Evolutionary conservation across 257 asterid genomes (phyloP).

Genomic region (Ilex asprella): DNA sequence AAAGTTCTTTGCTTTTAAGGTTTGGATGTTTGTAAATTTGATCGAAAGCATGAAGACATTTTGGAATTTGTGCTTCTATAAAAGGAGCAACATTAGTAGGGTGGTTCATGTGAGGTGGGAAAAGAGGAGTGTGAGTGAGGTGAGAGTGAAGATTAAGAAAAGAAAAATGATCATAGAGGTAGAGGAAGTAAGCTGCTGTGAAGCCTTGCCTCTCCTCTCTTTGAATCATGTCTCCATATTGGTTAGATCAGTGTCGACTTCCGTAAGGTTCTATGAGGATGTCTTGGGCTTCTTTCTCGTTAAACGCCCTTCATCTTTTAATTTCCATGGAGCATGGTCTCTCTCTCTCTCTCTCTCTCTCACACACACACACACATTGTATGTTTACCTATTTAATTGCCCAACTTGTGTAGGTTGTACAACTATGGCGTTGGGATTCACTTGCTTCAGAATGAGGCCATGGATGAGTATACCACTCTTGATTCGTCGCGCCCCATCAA

Average conservation of each 20-base stretch:
- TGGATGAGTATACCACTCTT: conserved; percentile 2
- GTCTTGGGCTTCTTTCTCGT: conserved; percentile 30
- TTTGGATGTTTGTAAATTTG: too few relatives aligned
- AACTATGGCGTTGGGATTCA: conserved; percentile 37
- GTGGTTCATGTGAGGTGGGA: background rate
- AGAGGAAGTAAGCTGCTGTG: conserved; percentile 16
- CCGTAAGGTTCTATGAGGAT: conserved; percentile 27
- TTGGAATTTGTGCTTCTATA: background rate
- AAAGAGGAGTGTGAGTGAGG: too few relatives aligned
- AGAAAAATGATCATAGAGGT: conserved; percentile 8
- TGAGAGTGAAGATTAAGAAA: too few relatives aligned
- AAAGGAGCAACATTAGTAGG: background rate
- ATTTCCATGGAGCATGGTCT: conserved; percentile 37
- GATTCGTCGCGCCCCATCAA: conserved; percentile 22
- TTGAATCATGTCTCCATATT: conserved; percentile 32
- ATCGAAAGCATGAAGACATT: background rate
- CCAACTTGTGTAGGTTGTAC: conserved; percentile 23
- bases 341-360: background rate
- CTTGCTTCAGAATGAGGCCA: conserved; percentile 20
- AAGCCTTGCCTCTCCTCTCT: conserved; percentile 32
- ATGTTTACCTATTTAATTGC: too few relatives aligned
- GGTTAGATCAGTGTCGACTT: conserved; percentile 20
- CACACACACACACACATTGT: too few relatives aligned
- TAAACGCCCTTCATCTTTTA: conserved; percentile 35
- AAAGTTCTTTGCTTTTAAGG: background rate